Base-by-base conservation (phyloP, 2,329 filamentous ascomycete species). In the Tolypocladium capitatum region DNA sequence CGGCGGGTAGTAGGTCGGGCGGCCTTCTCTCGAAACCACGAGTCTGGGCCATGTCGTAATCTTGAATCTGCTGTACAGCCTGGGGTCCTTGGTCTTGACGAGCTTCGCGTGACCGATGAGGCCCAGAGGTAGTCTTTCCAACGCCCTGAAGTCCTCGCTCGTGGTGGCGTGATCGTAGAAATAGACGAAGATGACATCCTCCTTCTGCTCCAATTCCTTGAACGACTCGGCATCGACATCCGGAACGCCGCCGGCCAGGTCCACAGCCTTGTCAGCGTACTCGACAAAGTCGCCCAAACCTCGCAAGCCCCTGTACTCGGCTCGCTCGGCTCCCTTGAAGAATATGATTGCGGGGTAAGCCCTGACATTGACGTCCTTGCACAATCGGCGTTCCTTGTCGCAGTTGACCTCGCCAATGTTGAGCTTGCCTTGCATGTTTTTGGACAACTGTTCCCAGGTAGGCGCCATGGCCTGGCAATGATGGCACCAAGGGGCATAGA, bases 361-460 rank as follows among this genome's bases (percentile, higher is more conserved):
- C 48, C 74, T 74, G 36, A 95, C 77, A 40, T 77, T 77, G 42
- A 87, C 86, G 55, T 97, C 89, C 65, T 94, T 95, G 75, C 92
- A 98, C n/a, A 98, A 77, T 41, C 84, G 77, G 47, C 80, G 76
- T 60, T 97, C 86, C 33, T 75, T 74, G 45, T 97, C 91, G 61
- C 92, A 98, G 68, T 98, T 94, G 53, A 98, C 91, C 64, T 97
- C 90, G 50, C 91, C 92, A 58, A 98, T 75, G 61, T 97, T 96
- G 50, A 98, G 78, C 54, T 80, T 82, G 40, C 84, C 86, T 65
- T 89, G 80, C 86, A 96, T 92, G 60, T 91, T 87, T 62, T 90
- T 89, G 41, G 86, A 86, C 67, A 98, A 80, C 58, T 91, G 85
- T 52, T 81, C 73, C 92, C 92, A 98, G 53, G 81, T 89, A 3